Conservation (phyloP, 2,329 filamentous ascomycete species). For the Claviceps maximensis region DNA sequence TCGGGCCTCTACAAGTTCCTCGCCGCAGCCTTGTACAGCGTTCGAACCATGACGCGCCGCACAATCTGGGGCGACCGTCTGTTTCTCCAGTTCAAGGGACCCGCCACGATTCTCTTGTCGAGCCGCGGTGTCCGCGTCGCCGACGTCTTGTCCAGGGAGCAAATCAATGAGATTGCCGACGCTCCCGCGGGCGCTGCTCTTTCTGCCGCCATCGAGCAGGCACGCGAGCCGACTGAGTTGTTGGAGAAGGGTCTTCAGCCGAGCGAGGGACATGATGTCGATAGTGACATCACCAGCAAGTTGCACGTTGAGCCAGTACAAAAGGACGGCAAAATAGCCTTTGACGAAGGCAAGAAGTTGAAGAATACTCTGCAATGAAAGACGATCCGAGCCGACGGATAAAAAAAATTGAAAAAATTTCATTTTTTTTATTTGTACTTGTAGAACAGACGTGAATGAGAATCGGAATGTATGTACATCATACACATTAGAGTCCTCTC, state of each 20-base stretch:
- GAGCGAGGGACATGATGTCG: conserved; percentile 16
- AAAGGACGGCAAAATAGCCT: conserved; percentile 52
- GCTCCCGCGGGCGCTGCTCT: conserved; percentile 51
- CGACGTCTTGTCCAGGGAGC: conserved; percentile 62
- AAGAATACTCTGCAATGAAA: conserved; percentile 38
- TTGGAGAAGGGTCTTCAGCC: conserved; percentile 1
- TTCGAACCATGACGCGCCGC: conserved; percentile 65
- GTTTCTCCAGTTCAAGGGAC: conserved; percentile 82
- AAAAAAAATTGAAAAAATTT: too few species aligned
- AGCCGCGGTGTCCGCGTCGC: conserved; percentile 68
- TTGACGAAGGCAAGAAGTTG: conserved; percentile 46
- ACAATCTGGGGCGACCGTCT: conserved; percentile 90
- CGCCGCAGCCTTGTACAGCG: conserved; percentile 47
- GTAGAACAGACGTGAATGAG: background rate
- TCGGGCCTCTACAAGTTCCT: conserved; percentile 61
- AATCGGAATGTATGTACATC: background rate
- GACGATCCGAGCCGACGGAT: background rate
- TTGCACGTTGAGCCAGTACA: conserved; percentile 44
- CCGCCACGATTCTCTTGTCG: conserved; percentile 74
- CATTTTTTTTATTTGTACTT: background rate
- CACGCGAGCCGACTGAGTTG: conserved; percentile 23
- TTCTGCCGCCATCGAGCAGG: conserved; percentile 41
- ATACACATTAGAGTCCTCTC: too few species aligned
- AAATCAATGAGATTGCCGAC: conserved; percentile 86
- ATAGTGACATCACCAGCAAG: conserved; percentile 26